Percentiles rank a stretch among this genome's conserved stretches.
phyloP scores from a whole-genome alignment of 169 alveolate species.

The Cryptosporidium xiaoi region DNA sequence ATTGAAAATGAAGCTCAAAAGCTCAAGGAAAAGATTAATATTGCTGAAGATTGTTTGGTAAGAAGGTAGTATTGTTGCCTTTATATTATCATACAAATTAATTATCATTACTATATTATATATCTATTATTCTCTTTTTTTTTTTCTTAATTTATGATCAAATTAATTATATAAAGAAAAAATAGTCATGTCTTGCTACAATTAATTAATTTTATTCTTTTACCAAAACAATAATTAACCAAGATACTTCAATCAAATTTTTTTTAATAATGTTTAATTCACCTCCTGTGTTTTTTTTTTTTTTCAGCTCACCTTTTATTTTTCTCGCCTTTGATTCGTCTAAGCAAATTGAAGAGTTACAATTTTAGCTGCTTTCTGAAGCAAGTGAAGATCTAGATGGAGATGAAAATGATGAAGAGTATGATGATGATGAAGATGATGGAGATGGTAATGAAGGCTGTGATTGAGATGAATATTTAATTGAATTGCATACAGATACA shows the following conservation, averaged over 20 bases:
- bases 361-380: neutral
- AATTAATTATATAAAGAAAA: no score
- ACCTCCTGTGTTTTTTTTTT: neutral
- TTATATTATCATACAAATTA: neutral
- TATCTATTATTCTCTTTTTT: no score
- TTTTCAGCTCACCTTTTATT: neutral
- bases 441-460: neutral
- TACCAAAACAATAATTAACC: no score
- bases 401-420: conserved; percentile 4
- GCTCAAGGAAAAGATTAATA: conserved; percentile 37
- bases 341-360: neutral
- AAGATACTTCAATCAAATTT: no score
- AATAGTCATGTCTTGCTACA: no score
- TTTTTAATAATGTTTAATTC: neutral
- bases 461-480: neutral
- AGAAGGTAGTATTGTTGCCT: conserved; percentile 14
- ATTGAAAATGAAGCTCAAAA: conserved; percentile 63
- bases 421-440: conserved; percentile 3
- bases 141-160: no score
- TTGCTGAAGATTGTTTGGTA: conserved; percentile 71
- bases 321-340: neutral
- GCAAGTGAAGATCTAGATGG: neutral
- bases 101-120: no score
- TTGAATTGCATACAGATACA: neutral
- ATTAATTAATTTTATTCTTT: no score